Evolutionary conservation across 371 early-diverging fungal genomes (phyloP), one percentile per base, ranked within the genome.

Genomic region (Fennellomyces sp.): DNA sequence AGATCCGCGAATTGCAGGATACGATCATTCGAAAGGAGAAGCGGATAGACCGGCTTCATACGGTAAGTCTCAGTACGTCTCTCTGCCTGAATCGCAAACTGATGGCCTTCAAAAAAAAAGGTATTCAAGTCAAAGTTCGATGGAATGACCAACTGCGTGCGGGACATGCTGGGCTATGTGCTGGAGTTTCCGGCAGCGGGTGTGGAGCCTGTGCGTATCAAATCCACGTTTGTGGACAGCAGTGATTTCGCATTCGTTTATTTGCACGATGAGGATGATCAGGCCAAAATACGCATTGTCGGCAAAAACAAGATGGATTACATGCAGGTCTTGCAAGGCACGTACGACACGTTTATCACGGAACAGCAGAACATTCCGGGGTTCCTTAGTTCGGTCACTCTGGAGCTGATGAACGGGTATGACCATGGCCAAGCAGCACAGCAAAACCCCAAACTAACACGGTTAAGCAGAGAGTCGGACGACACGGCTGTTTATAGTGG

Each of bases 341-440:
- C 77, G 29, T 84, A 90, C 50, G 70, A 83, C 26, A 79, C 76
- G 26, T 92, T 87, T 77, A 78, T 95, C 7, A 74, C 78, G 39
- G 80, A 88, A 58, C 70, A 80, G 10, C 81, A 83, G 10, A 84
- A 85, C 47, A 89, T 92, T 41, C 92, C 94, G 8, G 92, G 87
- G 1, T 92, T 94, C 68, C 63, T 94, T 68, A 89, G 91, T 45
- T 77, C 84, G 15, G 84, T 88, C 5, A 90, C 92, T 1, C 62
- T 89, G 56, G 83, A 86, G 47, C 68, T 88, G 38, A 83, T 85
- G 61, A 86, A 86, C 26, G 29, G 41, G 63, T 67, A 54, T n/a
- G n/a, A n/a, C n/a, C n/a, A n/a, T n/a, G n/a, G n/a, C n/a, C n/a
- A n/a, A n/a, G n/a, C n/a, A n/a, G n/a, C n/a, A n/a, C n/a, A n/a